Percentiles rank a stretch among this genome's conserved stretches.
These are phyloP conservation scores for Erodium texanum DNA, from an alignment of 441 rosid species.

Conservation along the genomic window DNA sequence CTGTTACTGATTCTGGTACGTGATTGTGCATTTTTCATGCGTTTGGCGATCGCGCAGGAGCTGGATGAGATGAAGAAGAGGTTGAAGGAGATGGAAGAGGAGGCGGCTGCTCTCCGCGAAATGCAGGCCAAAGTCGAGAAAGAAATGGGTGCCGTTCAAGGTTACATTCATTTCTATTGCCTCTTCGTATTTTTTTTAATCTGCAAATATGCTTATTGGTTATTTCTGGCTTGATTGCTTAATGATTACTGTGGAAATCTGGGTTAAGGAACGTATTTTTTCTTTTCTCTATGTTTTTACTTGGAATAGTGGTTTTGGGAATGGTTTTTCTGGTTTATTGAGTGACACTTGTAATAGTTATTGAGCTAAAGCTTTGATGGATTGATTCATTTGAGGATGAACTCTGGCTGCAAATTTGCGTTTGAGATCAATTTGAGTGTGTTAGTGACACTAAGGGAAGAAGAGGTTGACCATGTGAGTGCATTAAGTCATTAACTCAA, in stretches of 20 bases:
- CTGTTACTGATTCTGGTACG: neutral
- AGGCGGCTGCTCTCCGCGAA: slow-evolving; percentile 90
- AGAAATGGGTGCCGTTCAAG: slow-evolving; percentile 89
- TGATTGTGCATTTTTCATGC: neutral
- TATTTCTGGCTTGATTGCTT: no score
- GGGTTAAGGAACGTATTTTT: no score
- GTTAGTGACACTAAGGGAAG: neutral
- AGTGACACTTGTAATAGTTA: no score
- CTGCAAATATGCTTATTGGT: no score
- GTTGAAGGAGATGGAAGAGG: slow-evolving; percentile 91
- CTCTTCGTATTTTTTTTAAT: no score
- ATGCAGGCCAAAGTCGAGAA: slow-evolving; percentile 96
- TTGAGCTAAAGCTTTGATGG: neutral
- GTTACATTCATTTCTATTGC: slow-evolving; percentile 17
- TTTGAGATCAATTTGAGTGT: neutral
- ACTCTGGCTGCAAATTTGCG: neutral
- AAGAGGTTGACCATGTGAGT: neutral
- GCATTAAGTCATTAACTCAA: neutral
- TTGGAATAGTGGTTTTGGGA: no score
- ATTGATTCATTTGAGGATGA: neutral
- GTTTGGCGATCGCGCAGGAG: slow-evolving; percentile 38
- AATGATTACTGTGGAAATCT: no score
- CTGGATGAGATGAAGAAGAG: slow-evolving; percentile 90
- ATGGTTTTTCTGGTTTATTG: no score
- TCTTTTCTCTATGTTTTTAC: no score